Evolutionary conservation across 2,329 filamentous ascomycete species (phyloP), one percentile per base, ranked within the genome.

Genomic region (Epichloe hybrida): DNA sequence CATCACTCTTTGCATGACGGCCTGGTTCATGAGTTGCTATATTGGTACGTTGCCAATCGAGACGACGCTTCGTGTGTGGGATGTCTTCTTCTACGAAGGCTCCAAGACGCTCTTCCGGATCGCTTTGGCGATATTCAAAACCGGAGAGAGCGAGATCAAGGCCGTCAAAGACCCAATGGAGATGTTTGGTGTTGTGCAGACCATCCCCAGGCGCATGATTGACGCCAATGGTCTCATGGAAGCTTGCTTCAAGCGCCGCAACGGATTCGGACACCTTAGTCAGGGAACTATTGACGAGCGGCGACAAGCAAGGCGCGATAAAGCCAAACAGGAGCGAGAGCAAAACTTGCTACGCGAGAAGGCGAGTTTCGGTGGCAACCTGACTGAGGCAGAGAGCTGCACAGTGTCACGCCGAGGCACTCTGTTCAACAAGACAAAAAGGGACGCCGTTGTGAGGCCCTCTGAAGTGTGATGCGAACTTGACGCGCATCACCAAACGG

Each of bases 21-120:
- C 90, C 4, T 97, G 91, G 91, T 94, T 97, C 66, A 96, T 97
- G 91, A 94, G 87, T 46, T 86, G 93, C 59, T 96, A 93, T 66
- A 93, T 96, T 54, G 89, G 90, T 49, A 95, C 88, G 0, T 72
- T 97, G 17, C 91, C 91, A 2, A 89, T 95, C 54, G 91, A 97
- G 69, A 88, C 85, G 17, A 91, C 90, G 0, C 76, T 96, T 17
- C 84, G 91, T 7, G 88, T 96, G 1, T 97, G 91, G 91, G 91
- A 97, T 60, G 81, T 88, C 1, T 90, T 97, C 63, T 95, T 96
- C 65, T 95, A 94, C 66, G 91, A 97, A 67, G 91, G 91, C 3
- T 89, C 86, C 46, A 94, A 93, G 65, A 95, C 89, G 0, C 78
- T 97, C 6, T 97, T 96, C 71, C 86, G 90, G 46, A 87, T 95